Base-by-base conservation (phyloP, 371 early-diverging fungal genomes). In the Mucor ambiguus region DNA sequence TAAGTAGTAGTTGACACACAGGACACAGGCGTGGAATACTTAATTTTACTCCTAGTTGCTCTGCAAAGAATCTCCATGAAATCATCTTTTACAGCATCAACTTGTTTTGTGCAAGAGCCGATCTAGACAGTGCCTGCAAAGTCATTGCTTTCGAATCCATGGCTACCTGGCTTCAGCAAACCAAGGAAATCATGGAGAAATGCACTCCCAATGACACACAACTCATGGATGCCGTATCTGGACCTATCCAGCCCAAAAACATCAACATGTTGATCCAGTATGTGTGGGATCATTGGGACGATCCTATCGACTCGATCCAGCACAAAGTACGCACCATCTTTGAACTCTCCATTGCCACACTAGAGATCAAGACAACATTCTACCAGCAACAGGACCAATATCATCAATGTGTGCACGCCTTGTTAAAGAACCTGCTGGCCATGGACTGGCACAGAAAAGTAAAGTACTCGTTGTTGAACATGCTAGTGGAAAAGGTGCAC, bases 231-330 rank as follows among this genome's bases (percentile, higher is more conserved):
- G 46, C 55, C 16, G 65, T 73, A 16, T 60, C 69, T 20, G 60
- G 66, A 0, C 67, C 76, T 5, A 58, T 88, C 35, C 57, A 74
- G n/a, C 73, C 69, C 4, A 65, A 76, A 11, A 82, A 78, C 11
- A 77, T 79, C 55, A 87, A 89, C 49, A 76, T 71, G 30, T 70
- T 93, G 33, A 74, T 92, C 43, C 83, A 85, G 9, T 90, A 89
- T 58, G 85, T 92, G 32, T 89, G 88, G 81, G 85, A 89, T 65
- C 87, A 91, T 66, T 93, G 93, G 92, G 93, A 92, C 66, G 93
- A 93, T 63, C 92, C 91, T n/a, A 79, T 90, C 10, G 92, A 92
- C 63, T 86, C 90, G 1, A 86, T 93, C 16, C 93, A 92, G 60
- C 83, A 87, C 67, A 91, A 90, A 71, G 87, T 88, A n/a, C 77